phyloP scores from a whole-genome alignment of 2,329 filamentous ascomycete genomes.

The Trichophyton equinum region DNA sequence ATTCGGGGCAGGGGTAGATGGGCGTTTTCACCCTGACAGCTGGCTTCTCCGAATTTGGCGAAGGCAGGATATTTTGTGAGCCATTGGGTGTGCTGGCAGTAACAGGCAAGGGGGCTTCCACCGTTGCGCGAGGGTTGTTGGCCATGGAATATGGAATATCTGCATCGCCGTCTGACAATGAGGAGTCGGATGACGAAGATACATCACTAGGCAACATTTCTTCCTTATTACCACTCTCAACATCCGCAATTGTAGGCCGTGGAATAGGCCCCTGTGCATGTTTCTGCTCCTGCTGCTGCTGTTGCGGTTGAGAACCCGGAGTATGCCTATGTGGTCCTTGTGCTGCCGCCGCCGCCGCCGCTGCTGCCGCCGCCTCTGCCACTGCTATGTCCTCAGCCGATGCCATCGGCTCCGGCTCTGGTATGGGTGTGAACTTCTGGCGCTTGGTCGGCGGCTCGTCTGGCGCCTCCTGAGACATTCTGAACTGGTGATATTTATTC shows the following conservation, averaged over 20 bases:
- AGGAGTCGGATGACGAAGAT: neutral
- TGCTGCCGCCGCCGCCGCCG: neutral
- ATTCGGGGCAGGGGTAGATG: neutral
- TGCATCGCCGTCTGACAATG: neutral
- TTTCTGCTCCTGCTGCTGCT: neutral
- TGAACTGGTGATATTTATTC: neutral
- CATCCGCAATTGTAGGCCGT: neutral
- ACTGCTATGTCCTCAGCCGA: neutral
- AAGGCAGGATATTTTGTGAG: neutral
- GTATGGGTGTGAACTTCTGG: slow-evolving; percentile 1
- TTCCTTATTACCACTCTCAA: neutral
- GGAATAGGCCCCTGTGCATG: neutral
- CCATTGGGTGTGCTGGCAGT: neutral
- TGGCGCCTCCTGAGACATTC: neutral
- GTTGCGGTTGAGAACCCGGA: neutral
- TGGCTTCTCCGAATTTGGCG: neutral
- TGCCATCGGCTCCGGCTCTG: neutral
- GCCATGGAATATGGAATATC: neutral
- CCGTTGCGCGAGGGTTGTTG: neutral
- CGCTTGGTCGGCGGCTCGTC: neutral
- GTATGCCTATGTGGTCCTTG: neutral
- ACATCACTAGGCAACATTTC: neutral
- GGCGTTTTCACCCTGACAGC: neutral
- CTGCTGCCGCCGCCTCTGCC: neutral
- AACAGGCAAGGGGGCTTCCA: neutral